Percentiles rank a stretch among this genome's conserved stretches.
These are phyloP conservation scores for Elongisporangium anandrum DNA, from an alignment of 352 stramenopile species.

Conservation along the genomic window DNA sequence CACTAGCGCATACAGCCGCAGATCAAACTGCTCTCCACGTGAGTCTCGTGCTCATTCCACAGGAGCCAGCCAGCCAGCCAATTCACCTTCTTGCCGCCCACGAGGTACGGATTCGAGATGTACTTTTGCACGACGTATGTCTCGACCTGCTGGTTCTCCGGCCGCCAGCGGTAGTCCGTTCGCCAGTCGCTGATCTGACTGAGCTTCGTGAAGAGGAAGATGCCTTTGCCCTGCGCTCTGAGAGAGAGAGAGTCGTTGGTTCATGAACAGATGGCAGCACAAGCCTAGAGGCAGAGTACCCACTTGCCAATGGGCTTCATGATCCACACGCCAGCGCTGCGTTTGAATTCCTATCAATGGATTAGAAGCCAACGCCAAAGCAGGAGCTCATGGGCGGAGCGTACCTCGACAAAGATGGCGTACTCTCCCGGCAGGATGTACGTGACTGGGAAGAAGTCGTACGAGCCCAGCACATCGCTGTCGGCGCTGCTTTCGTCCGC, in stretches of 20 bases:
- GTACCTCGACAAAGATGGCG: constrained; percentile 89
- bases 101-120: constrained; percentile 91
- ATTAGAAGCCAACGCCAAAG: too few species aligned
- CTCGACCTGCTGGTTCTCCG: constrained; percentile 81
- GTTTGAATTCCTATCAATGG: constrained; percentile 79
- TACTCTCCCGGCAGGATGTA: constrained; percentile 95
- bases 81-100: constrained; percentile 90
- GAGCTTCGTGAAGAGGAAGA: constrained; percentile 94
- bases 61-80: background rate
- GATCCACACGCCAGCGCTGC: constrained; percentile 91
- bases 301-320: constrained; percentile 95
- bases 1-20: constrained; percentile 92
- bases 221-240: constrained; percentile 88
- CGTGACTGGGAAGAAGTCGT: constrained; percentile 90
- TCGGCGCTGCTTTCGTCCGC: constrained; percentile 30
- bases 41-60: background rate
- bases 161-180: constrained; percentile 82
- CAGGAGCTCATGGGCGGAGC: too few species aligned
- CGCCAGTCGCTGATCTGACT: constrained; percentile 92
- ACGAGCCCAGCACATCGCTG: constrained; percentile 41
- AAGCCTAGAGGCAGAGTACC: constrained; percentile 9
- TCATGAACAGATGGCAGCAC: constrained; percentile 1
- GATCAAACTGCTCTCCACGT: constrained; percentile 85
- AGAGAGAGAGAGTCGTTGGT: background rate
- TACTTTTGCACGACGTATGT: constrained; percentile 94